phyloP scores from a whole-genome alignment of 129 eudicot genomes.

The Apium graveolens region DNA sequence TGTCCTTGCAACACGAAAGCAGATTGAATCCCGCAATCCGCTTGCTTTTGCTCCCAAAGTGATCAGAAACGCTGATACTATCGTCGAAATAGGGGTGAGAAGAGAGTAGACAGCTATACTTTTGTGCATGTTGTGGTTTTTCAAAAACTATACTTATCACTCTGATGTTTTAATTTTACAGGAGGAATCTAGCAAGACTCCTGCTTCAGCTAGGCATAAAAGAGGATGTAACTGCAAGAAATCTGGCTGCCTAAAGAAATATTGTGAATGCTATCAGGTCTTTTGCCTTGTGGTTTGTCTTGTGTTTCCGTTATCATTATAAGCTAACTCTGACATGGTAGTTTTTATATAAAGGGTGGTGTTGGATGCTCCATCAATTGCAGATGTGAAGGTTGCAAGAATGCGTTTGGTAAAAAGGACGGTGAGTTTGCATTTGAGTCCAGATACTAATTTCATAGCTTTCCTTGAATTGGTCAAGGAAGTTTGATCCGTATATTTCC shows the following conservation, averaged over 20 bases:
- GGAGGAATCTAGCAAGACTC: constrained; percentile 85
- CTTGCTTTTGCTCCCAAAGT: constrained; percentile 99
- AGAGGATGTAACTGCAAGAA: constrained; percentile 99
- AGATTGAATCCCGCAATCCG: constrained; percentile 92
- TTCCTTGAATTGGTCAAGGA: not conserved
- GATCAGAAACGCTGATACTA: constrained; percentile 59
- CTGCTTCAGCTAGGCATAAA: constrained; percentile 99
- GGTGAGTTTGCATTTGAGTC: constrained; percentile 38
- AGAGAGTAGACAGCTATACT: not conserved
- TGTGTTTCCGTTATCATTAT: constrained; percentile 12
- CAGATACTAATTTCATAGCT: not conserved
- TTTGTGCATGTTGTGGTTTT: constrained; percentile 1
- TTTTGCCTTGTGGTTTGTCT: constrained; percentile 9
- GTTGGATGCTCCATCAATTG: constrained; percentile 97
- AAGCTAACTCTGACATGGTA: constrained; percentile 17
- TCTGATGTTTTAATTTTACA: constrained; percentile 20
- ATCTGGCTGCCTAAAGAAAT: constrained; percentile 96
- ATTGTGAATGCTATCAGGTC: constrained; percentile 99
- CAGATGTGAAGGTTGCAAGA: constrained; percentile 99
- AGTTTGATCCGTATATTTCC: not conserved
- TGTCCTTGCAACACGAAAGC: constrained; percentile 93
- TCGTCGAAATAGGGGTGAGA: constrained; percentile 47
- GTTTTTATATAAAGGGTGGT: constrained; percentile 55
- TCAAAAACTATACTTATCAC: not conserved
- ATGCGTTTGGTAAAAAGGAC: constrained; percentile 92